These are phyloP conservation scores for Penicillium soppii DNA, from an alignment of 495 filamentous ascomycete species.

Conservation along the genomic window DNA sequence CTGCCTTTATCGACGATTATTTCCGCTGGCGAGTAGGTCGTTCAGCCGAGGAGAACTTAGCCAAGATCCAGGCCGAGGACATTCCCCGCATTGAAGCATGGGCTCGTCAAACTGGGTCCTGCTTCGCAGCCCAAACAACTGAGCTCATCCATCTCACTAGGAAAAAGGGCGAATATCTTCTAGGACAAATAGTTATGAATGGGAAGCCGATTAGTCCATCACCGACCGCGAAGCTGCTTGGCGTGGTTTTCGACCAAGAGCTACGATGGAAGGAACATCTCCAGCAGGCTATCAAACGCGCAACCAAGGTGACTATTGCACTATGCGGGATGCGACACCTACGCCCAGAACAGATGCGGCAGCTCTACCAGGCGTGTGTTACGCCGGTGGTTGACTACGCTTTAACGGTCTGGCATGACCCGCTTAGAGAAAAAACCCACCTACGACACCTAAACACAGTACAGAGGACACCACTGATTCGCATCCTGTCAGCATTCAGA, in stretches of 20 bases:
- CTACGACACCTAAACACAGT: neutral
- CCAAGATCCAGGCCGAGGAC: conserved; percentile 16
- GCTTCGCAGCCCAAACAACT: conserved; percentile 25
- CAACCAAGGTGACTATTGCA: conserved; percentile 18
- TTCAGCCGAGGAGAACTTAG: conserved; percentile 16
- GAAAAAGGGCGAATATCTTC: conserved; percentile 2
- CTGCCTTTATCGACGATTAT: conserved; percentile 18
- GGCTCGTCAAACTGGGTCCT: conserved; percentile 15
- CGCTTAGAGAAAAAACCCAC: neutral
- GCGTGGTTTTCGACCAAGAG: conserved; percentile 24
- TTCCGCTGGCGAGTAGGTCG: conserved; percentile 16
- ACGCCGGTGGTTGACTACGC: conserved; percentile 17
- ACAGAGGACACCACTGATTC: neutral
- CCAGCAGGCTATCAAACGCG: conserved; percentile 19
- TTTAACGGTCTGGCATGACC: neutral
- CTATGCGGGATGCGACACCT: conserved; percentile 14
- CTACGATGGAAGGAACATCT: conserved; percentile 19
- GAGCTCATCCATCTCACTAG: conserved; percentile 22
- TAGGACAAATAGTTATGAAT: conserved; percentile 15
- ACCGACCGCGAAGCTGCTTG: conserved; percentile 18
- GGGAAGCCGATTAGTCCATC: conserved; percentile 9
- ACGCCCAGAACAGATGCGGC: conserved; percentile 23
- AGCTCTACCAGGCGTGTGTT: conserved; percentile 23
- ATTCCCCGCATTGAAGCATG: conserved; percentile 20
- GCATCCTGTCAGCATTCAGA: neutral